A percentile compares a stretch with the other conserved stretches of the same genome.
These are phyloP conservation scores for Glonium stellatum DNA, from an alignment of 495 filamentous ascomycete genomes.

Conservation along the genomic window DNA sequence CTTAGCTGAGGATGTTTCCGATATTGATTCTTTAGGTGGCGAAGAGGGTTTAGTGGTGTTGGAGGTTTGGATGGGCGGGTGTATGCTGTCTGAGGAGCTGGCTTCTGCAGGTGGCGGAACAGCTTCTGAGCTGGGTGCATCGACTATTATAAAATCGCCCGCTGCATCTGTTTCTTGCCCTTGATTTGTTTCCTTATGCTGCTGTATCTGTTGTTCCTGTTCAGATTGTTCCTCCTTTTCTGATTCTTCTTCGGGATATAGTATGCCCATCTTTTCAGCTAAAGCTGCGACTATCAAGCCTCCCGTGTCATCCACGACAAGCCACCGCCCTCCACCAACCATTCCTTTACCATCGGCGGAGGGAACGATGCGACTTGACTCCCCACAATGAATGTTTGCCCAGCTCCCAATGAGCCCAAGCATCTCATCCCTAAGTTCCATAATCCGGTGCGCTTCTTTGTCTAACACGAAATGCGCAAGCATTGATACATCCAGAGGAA, in stretches of 20 bases:
- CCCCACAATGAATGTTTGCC: slow-evolving; percentile 55
- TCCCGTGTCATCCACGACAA: slow-evolving; percentile 84
- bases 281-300: slow-evolving; percentile 80
- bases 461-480: slow-evolving; percentile 65
- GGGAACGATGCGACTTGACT: slow-evolving; percentile 28
- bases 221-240: slow-evolving; percentile 17
- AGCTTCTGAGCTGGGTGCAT: background rate
- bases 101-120: background rate
- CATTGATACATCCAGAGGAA: slow-evolving; percentile 71
- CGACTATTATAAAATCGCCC: background rate
- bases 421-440: slow-evolving; percentile 85
- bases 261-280: slow-evolving; percentile 85
- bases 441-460: slow-evolving; percentile 67
- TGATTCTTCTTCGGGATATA: slow-evolving; percentile 47
- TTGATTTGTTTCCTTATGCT: background rate
- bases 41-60: background rate
- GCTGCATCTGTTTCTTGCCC: background rate
- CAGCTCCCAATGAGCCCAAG: slow-evolving; percentile 63
- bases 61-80: background rate
- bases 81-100: background rate
- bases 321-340: slow-evolving; percentile 63
- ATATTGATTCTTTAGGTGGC: background rate
- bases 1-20: background rate
- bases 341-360: slow-evolving; percentile 32
- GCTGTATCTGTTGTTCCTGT: slow-evolving; percentile 19